Percentiles rank a stretch among this genome's conserved stretches.
phyloP scores from a whole-genome alignment of 2,329 filamentous ascomycete species.

The Penicillium sp. region DNA sequence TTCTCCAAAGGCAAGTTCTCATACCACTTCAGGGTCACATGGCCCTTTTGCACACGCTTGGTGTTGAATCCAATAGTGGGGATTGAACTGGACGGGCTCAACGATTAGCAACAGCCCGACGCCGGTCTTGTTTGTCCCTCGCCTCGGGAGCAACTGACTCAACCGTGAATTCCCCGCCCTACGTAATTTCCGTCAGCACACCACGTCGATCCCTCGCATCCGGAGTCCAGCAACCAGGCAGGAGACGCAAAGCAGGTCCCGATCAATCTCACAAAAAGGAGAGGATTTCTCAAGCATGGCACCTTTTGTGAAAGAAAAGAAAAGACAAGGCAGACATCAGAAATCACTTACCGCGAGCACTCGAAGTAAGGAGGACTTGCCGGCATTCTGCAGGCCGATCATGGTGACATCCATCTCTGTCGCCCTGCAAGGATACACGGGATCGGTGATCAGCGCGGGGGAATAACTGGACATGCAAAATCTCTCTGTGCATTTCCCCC shows the following conservation, averaged over 20 bases:
- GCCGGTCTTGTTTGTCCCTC: background rate
- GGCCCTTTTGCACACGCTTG: conserved; percentile 94
- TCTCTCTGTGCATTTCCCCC: too few relatives aligned
- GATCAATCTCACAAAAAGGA: background rate
- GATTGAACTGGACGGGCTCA: conserved; percentile 76
- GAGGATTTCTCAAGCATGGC: too few relatives aligned
- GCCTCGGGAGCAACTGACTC: conserved; percentile 63
- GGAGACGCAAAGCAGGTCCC: background rate
- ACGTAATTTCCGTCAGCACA: conserved; percentile 18
- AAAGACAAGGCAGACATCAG: background rate
- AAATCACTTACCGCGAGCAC: conserved; percentile 77
- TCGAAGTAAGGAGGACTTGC: conserved; percentile 89
- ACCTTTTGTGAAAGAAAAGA: too few relatives aligned
- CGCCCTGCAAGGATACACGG: conserved; percentile 56
- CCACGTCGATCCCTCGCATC: background rate
- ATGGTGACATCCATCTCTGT: conserved; percentile 99
- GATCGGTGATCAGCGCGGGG: conserved; percentile 22
- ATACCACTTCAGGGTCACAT: conserved; percentile 94
- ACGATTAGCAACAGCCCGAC: conserved; percentile 6
- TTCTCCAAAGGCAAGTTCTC: conserved; percentile 21
- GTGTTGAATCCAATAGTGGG: conserved; percentile 99
- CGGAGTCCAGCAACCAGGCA: conserved; percentile 44
- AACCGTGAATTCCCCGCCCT: conserved; percentile 98
- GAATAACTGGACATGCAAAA: background rate
- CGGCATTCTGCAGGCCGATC: conserved; percentile 96